Conservation (phyloP, 2,329 filamentous ascomycete species). For the Xylaria sp. region DNA sequence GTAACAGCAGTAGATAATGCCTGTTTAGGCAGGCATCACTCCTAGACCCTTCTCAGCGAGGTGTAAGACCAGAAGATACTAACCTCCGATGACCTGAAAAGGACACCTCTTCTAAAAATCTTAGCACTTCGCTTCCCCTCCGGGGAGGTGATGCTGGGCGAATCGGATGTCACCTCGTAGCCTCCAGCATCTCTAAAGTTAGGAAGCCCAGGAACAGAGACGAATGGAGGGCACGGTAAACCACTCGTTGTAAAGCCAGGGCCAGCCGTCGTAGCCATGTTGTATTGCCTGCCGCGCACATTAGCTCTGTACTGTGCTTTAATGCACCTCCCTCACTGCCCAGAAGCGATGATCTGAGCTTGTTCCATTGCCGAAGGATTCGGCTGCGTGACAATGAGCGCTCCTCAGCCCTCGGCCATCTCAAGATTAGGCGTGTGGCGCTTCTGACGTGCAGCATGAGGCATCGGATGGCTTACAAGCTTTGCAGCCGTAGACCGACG, state of each 20-base stretch:
- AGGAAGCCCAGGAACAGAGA: slow-evolving; percentile 65
- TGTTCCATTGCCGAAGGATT: slow-evolving; percentile 16
- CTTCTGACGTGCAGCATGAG: slow-evolving; percentile 17
- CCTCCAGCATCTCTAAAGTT: slow-evolving; percentile 78
- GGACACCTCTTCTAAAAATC: slow-evolving; percentile 62
- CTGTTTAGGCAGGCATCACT: neutral
- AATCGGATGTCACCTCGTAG: slow-evolving; percentile 56
- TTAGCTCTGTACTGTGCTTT: slow-evolving; percentile 14
- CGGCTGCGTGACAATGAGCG: neutral
- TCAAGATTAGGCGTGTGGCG: slow-evolving; percentile 18
- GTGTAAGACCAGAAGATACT: slow-evolving; percentile 9
- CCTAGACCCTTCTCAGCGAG: neutral
- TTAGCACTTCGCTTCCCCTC: slow-evolving; percentile 39
- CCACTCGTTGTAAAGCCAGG: neutral
- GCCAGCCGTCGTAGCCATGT: slow-evolving; percentile 22
- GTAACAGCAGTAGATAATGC: neutral
- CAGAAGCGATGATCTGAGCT: slow-evolving; percentile 5
- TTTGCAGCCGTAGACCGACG: neutral
- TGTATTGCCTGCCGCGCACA: slow-evolving; percentile 6
- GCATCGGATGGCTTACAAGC: slow-evolving; percentile 15
- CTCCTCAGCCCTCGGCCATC: neutral
- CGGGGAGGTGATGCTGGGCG: slow-evolving; percentile 18
- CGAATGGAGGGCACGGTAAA: slow-evolving; percentile 58
- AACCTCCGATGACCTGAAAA: slow-evolving; percentile 75
- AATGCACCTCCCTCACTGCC: neutral